phyloP scores from a whole-genome alignment of 768 basidiomycete species.

The Lactarius hengduanensis region DNA sequence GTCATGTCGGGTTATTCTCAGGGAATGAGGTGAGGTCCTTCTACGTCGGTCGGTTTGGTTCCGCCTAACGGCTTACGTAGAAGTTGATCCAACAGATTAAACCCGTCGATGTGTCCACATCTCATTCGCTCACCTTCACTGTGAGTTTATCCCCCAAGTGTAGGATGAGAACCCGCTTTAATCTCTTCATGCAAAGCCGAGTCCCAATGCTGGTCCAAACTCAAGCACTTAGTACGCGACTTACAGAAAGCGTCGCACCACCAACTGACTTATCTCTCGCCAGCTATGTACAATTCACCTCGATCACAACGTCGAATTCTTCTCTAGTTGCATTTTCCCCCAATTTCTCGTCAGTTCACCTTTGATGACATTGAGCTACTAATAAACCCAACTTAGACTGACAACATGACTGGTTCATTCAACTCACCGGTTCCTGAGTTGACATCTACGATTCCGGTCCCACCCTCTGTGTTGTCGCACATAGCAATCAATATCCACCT shows the following conservation, averaged over 20 bases:
- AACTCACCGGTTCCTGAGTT: constrained; percentile 48
- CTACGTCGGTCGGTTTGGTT: constrained; percentile 10
- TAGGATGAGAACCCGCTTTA: constrained; percentile 1
- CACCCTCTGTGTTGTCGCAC: constrained; percentile 37
- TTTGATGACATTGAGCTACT: constrained; percentile 5
- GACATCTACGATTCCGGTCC: constrained; percentile 43
- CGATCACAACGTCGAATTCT: constrained; percentile 33
- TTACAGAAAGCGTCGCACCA: not conserved
- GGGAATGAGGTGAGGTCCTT: constrained; percentile 42
- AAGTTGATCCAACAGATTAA: constrained; percentile 55
- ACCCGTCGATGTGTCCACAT: constrained; percentile 52
- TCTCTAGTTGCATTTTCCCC: constrained; percentile 48
- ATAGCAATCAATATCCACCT: constrained; percentile 13
- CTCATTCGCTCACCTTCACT: constrained; percentile 53
- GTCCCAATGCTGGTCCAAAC: constrained; percentile 54
- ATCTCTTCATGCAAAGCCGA: constrained; percentile 42
- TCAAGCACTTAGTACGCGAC: constrained; percentile 52
- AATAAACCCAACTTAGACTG: constrained; percentile 37
- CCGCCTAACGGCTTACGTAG: constrained; percentile 36
- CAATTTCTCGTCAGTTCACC: constrained; percentile 49
- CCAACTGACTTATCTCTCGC: constrained; percentile 13
- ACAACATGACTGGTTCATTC: constrained; percentile 61
- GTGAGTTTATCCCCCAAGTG: constrained; percentile 38
- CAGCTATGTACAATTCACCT: constrained; percentile 61
- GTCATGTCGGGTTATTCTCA: constrained; percentile 56